Percentiles rank a stretch among this genome's conserved stretches.
phyloP scores from a whole-genome alignment of 306 rosid species.

The Echinosophora koreensis region DNA sequence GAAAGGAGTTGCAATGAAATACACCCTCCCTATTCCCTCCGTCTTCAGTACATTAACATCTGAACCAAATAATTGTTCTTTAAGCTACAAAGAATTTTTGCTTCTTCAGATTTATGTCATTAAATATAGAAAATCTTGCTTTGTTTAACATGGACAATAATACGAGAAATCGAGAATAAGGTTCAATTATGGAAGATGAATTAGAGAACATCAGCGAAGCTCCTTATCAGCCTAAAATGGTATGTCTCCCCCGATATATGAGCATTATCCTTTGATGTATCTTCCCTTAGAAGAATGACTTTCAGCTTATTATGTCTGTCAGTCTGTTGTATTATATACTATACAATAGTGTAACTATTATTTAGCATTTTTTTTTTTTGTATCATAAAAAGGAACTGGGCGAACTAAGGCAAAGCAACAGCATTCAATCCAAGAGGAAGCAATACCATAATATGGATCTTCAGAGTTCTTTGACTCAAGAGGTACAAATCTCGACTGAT shows the following conservation, averaged over 20 bases:
- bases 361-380: slow-evolving; percentile 36
- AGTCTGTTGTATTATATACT: neutral
- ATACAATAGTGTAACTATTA: slow-evolving; percentile 8
- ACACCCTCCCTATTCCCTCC: too few species aligned
- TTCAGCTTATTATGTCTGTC: slow-evolving; percentile 2
- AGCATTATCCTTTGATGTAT: slow-evolving; percentile 2
- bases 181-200: slow-evolving; percentile 61
- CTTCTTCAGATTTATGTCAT: too few species aligned
- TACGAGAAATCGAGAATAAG: too few species aligned
- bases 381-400: slow-evolving; percentile 51
- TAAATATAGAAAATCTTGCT: slow-evolving; percentile 17
- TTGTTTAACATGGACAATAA: neutral
- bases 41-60: neutral
- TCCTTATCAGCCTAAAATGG: slow-evolving; percentile 57
- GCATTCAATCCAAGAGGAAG: slow-evolving; percentile 63
- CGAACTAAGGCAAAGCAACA: slow-evolving; percentile 40
- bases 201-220: slow-evolving; percentile 45
- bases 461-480: too few species aligned
- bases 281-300: neutral
- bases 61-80: slow-evolving; percentile 26
- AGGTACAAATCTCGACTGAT: slow-evolving; percentile 36
- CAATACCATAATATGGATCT: slow-evolving; percentile 50
- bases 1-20: neutral
- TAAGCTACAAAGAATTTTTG: slow-evolving; percentile 2
- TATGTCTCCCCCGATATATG: slow-evolving; percentile 40